Conservation (phyloP, 176 grass and related monocot genomes). For the Raddia distichophylla region DNA sequence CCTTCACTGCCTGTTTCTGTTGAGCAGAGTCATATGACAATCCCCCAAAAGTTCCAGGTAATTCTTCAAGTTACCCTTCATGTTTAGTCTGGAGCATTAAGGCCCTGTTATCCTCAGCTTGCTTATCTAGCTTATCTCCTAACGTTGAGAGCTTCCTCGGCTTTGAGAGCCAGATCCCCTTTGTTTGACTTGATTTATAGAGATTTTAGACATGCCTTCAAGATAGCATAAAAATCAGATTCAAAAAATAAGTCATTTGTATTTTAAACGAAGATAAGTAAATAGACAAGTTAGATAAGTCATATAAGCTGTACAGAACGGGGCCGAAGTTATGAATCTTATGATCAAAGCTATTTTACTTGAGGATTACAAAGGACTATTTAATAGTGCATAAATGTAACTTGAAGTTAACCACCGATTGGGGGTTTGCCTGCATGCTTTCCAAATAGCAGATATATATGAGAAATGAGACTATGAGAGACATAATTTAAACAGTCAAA, state of each 20-base stretch:
- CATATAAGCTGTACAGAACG: no score
- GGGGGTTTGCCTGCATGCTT: constrained; percentile 26
- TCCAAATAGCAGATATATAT: constrained; percentile 31
- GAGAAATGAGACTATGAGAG: neutral
- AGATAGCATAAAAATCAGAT: no score
- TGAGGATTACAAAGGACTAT: constrained; percentile 19
- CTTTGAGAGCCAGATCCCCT: no score
- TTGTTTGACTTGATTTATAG: no score
- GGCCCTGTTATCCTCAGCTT: no score
- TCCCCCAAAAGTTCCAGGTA: constrained; percentile 95
- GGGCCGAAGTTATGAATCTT: neutral
- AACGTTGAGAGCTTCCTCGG: no score
- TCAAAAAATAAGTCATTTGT: no score
- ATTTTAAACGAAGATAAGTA: no score
- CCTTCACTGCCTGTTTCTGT: constrained; percentile 71
- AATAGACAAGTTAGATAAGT: no score
- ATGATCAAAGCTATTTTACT: constrained; percentile 17
- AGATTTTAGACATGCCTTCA: no score
- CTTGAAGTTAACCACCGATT: constrained; percentile 15
- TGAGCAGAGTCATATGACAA: constrained; percentile 67
- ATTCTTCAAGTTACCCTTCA: constrained; percentile 33
- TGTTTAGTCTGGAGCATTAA: neutral
- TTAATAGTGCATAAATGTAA: neutral
- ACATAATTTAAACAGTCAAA: constrained; percentile 3
- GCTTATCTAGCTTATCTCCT: no score